Evolutionary conservation across 139 green algal genomes (phyloP).

Genomic region (Chlamydomonas eustigma): DNA sequence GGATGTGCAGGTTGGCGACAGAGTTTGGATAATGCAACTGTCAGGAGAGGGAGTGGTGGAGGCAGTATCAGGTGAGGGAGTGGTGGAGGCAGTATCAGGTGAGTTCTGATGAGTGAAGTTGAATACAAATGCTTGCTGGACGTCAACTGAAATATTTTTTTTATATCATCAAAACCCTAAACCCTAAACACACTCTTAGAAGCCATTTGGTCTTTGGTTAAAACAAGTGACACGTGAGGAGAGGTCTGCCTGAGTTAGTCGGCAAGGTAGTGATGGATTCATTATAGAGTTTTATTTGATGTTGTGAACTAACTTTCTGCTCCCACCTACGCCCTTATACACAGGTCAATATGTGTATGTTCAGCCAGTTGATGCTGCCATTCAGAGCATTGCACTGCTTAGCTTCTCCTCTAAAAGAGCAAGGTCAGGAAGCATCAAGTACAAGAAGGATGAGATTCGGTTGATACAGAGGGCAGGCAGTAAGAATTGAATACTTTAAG

Average conservation of each 20-base stretch:
- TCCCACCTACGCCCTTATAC: background rate
- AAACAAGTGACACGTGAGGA: too few species aligned
- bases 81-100: background rate
- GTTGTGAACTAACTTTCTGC: background rate
- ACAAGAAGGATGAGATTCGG: background rate
- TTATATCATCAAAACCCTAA: background rate
- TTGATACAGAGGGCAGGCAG: background rate
- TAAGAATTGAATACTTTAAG: background rate
- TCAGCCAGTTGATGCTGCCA: background rate
- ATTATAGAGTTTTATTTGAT: background rate
- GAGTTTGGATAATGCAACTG: background rate
- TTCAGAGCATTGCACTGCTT: background rate
- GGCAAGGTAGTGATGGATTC: background rate
- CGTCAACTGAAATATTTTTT: background rate
- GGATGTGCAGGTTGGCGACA: background rate
- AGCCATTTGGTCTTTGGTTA: too few species aligned
- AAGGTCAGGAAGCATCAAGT: background rate
- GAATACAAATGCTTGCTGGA: background rate
- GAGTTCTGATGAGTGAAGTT: background rate
- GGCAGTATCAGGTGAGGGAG: background rate
- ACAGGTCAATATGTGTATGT: background rate
- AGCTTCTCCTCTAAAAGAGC: background rate
- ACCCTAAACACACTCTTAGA: too few species aligned
- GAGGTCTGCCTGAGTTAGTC: too few species aligned
- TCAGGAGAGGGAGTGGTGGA: background rate